Conservation (phyloP, 169 alveolate species). For the Toxoplasma gondii region DNA sequence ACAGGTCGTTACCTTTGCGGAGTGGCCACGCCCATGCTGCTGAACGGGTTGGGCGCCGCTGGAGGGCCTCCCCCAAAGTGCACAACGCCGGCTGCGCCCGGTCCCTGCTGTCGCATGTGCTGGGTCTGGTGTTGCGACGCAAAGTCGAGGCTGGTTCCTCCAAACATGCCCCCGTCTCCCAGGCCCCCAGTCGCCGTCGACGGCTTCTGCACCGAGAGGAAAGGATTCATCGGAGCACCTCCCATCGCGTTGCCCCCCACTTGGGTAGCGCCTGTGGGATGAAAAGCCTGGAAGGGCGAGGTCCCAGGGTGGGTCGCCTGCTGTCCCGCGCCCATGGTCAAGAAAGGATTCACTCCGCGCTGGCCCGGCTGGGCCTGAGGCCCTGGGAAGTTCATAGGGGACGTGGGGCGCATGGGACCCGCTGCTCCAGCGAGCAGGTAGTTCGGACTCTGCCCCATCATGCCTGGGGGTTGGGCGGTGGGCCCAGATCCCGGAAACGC, state of each 20-base stretch:
- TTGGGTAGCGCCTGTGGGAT: background rate
- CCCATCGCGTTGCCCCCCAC: background rate
- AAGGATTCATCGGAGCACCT: constrained; percentile 9
- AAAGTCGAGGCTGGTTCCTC: background rate
- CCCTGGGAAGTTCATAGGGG: background rate
- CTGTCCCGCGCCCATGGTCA: background rate
- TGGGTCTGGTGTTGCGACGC: background rate
- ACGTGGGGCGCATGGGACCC: background rate
- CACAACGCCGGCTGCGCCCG: background rate
- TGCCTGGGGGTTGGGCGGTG: background rate
- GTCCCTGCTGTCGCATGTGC: background rate
- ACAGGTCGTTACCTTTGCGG: background rate
- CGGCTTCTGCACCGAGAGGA: background rate
- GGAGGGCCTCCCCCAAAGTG: background rate
- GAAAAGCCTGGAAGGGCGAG: background rate
- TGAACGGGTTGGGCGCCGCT: constrained; percentile 4
- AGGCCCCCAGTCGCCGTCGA: background rate
- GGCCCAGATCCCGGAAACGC: background rate
- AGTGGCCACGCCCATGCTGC: background rate
- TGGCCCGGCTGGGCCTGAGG: background rate
- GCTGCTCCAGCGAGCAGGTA: background rate
- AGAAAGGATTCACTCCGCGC: background rate
- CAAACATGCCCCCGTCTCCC: background rate
- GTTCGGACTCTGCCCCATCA: background rate
- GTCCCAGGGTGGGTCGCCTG: background rate